Base-by-base conservation (phyloP, 768 basidiomycete genomes). In the Suillus alpinus region DNA sequence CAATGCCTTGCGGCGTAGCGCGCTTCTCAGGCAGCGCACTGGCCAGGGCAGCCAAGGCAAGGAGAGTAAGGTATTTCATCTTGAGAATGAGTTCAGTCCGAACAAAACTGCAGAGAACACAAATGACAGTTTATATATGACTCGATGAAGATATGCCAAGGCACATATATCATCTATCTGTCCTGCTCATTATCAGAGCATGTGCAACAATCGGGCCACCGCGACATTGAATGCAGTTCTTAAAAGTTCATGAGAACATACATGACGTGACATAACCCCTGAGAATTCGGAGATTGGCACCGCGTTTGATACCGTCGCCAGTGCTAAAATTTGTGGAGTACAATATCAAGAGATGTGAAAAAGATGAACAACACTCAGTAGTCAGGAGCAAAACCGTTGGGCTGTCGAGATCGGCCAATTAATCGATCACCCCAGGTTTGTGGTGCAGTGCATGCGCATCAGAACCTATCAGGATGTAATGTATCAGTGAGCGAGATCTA, bases 1-100 rank as follows among this genome's bases (percentile, higher is more conserved):
- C 86, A 51, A 86, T 82, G 18, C 85, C 85, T 58, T 75, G 66
- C 41, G 80, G 82, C 9, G 69, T 47, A 6, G 80, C 75, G 13
- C 78, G 79, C 59, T 69, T 66, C 49, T 60, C 43, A 7, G 63
- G 64, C 13, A 56, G 62, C 13, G 67, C 70, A 23, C 49, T 65
- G 7, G 59, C 58, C 14, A 71, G 56, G 1, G 65, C 37, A 60
- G 61, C 57, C 16, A 71, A 47, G 31, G 60, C 58, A 23, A 72
- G 62, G 32, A 57, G 41, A 29, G 60, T 43, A 29, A 69, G 51
- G 50, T 26, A 63, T 36, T 68, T 73, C 71, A 72, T 73, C 6
- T 0, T 34, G 39, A 39, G 20, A 12, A 46, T 46, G 44, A 46
- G 44, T 26, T 46, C 23, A 14, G 44, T 32, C 40, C 1, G 34